Conservation (phyloP, 2,329 filamentous ascomycete genomes). For the Neopestalotiopsis clavispora region DNA sequence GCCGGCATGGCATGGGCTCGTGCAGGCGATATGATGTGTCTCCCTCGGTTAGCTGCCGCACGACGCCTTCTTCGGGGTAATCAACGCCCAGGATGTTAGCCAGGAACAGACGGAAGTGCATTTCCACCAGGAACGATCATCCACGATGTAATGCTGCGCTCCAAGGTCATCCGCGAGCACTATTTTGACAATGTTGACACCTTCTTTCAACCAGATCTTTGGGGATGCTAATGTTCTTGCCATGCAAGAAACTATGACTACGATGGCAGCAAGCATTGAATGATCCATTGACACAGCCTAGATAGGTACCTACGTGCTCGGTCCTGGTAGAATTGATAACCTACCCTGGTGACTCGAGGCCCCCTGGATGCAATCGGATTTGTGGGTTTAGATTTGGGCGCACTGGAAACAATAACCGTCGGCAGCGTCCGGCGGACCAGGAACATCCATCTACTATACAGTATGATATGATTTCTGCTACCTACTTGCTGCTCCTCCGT, state of each 20-base stretch:
- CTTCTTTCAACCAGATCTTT: background rate
- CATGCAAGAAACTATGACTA: background rate
- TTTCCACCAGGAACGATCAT: background rate
- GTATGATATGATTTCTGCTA: too few species aligned
- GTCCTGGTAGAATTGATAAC: background rate
- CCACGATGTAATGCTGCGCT: background rate
- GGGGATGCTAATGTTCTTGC: background rate
- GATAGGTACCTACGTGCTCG: background rate
- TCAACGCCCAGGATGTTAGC: background rate
- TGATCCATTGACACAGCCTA: too few species aligned
- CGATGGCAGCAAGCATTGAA: background rate
- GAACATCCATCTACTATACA: background rate
- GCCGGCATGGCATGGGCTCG: background rate
- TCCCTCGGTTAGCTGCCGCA: conserved; percentile 7
- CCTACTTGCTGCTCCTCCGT: background rate
- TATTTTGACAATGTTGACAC: background rate
- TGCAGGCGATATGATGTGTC: conserved; percentile 11
- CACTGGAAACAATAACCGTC: background rate
- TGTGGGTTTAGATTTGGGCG: background rate
- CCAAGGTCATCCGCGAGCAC: background rate
- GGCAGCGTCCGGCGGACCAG: background rate
- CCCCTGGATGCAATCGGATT: background rate
- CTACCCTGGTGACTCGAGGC: background rate
- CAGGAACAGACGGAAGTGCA: background rate
- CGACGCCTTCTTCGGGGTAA: conserved; percentile 4